phyloP scores from a whole-genome alignment of 169 alveolate genomes.

The Plasmodium vinckei region DNA sequence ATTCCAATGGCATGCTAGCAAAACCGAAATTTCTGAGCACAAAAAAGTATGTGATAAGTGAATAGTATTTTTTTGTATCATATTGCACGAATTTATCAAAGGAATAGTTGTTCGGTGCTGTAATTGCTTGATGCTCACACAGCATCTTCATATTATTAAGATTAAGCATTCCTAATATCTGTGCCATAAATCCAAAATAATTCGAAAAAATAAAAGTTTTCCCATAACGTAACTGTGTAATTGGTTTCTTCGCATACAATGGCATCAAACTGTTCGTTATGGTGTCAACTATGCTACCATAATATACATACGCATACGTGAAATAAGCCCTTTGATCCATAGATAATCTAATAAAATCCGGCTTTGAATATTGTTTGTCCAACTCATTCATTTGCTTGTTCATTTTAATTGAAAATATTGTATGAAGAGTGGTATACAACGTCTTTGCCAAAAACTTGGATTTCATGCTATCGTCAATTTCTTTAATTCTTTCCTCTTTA shows the following conservation, averaged over 20 bases:
- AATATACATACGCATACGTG: not conserved
- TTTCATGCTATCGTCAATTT: slow-evolving; percentile 29
- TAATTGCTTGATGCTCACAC: slow-evolving; percentile 45
- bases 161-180: slow-evolving; percentile 11
- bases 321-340: slow-evolving; percentile 4
- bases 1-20: no score
- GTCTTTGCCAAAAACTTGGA: slow-evolving; percentile 42
- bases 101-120: slow-evolving; percentile 11
- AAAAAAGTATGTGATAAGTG: not conserved
- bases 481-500: slow-evolving; percentile 23
- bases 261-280: slow-evolving; percentile 49
- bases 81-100: no score
- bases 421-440: slow-evolving; percentile 26
- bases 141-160: slow-evolving; percentile 36
- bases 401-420: slow-evolving; percentile 6
- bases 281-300: slow-evolving; percentile 47
- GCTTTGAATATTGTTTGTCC: slow-evolving; percentile 17
- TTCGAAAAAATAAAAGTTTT: slow-evolving; percentile 38
- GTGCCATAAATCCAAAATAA: slow-evolving; percentile 1
- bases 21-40: no score
- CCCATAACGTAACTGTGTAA: slow-evolving; percentile 52
- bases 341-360: not conserved
- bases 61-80: no score
- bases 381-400: slow-evolving; percentile 17
- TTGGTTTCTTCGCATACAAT: slow-evolving; percentile 33